phyloP scores from a whole-genome alignment of 768 basidiomycete genomes.

The Paxillus involutus region DNA sequence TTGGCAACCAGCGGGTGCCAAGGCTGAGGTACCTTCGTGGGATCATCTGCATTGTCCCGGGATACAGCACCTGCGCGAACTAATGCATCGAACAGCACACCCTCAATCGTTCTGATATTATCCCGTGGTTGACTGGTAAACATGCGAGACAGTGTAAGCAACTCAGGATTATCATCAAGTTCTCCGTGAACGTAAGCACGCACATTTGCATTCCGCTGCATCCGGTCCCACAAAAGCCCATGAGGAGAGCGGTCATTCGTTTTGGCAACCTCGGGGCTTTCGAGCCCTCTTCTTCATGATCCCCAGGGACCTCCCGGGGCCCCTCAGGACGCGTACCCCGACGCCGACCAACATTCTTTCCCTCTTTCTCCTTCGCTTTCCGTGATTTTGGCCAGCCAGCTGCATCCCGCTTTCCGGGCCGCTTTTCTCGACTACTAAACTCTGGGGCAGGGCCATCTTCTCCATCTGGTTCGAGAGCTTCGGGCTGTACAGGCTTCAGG shows the following conservation, averaged over 20 bases:
- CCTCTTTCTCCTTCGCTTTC: conserved; percentile 37
- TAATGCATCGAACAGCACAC: conserved; percentile 82
- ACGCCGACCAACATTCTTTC: conserved; percentile 37
- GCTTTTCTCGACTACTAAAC: neutral
- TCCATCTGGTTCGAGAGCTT: neutral
- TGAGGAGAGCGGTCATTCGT: conserved; percentile 76
- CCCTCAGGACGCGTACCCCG: conserved; percentile 43
- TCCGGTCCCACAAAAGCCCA: conserved; percentile 91
- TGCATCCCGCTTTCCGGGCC: conserved; percentile 20
- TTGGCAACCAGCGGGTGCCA: neutral
- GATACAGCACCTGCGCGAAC: conserved; percentile 93
- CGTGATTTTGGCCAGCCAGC: conserved; percentile 34
- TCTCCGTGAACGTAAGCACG: conserved; percentile 31
- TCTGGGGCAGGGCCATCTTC: neutral
- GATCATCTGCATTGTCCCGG: conserved; percentile 88
- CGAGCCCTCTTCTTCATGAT: conserved; percentile 9
- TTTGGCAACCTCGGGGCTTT: conserved; percentile 74
- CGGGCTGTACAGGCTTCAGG: neutral
- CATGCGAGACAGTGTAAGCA: neutral
- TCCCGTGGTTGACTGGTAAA: conserved; percentile 60
- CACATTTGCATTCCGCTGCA: conserved; percentile 97
- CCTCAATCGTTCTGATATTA: conserved; percentile 80
- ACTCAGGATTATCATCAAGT: neutral
- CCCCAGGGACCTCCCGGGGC: conserved; percentile 24
- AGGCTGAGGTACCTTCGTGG: conserved; percentile 62